These are phyloP conservation scores for Tetratostichococcus sp. DNA, from an alignment of 139 green algal species.

Conservation along the genomic window DNA sequence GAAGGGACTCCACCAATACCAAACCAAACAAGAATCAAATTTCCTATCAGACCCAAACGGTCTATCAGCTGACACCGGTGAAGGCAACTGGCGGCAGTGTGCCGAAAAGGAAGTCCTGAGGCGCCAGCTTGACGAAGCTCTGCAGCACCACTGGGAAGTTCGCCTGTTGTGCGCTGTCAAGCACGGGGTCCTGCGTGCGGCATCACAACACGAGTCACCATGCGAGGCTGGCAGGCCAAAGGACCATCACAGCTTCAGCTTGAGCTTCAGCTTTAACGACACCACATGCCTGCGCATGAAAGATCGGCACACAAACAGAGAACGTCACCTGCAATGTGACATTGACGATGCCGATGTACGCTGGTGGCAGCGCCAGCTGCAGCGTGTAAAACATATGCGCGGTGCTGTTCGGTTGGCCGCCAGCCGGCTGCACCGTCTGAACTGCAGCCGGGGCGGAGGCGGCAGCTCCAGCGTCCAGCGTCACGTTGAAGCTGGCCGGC, in stretches of 20 bases:
- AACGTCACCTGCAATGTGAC: slow-evolving; percentile 10
- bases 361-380: slow-evolving; percentile 8
- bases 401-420: too few relatives aligned
- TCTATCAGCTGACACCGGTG: too few relatives aligned
- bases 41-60: too few relatives aligned
- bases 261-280: not conserved
- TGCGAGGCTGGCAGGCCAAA: too few relatives aligned
- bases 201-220: not conserved
- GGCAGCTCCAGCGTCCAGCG: not conserved
- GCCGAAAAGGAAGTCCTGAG: not conserved
- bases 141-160: slow-evolving; percentile 9
- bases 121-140: not conserved
- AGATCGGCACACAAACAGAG: not conserved
- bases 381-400: slow-evolving; percentile 15
- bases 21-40: too few relatives aligned
- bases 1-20: too few relatives aligned
- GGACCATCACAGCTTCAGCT: too few relatives aligned
- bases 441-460: not conserved
- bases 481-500: slow-evolving; percentile 7
- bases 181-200: slow-evolving; percentile 5
- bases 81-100: not conserved
- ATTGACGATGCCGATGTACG: slow-evolving; percentile 17
- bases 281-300: not conserved
- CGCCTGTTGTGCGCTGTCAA: not conserved
- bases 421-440: slow-evolving; percentile 14